Conservation (phyloP, 106 monocot species). For the Dioscorea dumetorum region DNA sequence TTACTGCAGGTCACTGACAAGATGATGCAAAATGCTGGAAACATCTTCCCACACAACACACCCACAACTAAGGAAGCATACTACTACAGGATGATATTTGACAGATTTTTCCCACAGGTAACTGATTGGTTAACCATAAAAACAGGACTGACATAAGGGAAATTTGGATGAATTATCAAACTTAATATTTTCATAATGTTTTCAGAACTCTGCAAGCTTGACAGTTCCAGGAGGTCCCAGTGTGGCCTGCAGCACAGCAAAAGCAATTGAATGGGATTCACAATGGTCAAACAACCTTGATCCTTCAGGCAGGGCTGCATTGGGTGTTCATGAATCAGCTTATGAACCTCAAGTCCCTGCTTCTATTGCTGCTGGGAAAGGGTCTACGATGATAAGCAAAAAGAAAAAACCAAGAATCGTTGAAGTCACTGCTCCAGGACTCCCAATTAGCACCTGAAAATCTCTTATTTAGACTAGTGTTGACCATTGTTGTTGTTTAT, state of each 20-base stretch:
- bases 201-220: slow-evolving; percentile 52
- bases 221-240: slow-evolving; percentile 66
- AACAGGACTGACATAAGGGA: too few relatives aligned
- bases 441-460: slow-evolving; percentile 11
- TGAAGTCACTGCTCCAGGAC: slow-evolving; percentile 7
- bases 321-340: slow-evolving; percentile 6
- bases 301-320: slow-evolving; percentile 10
- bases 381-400: background rate
- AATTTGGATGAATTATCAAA: too few relatives aligned
- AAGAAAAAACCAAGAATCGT: slow-evolving; percentile 23
- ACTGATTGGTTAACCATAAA: too few relatives aligned
- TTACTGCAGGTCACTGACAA: slow-evolving; percentile 39
- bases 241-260: slow-evolving; percentile 70
- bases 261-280: slow-evolving; percentile 62
- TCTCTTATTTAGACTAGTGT: too few relatives aligned
- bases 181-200: background rate
- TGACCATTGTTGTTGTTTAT: too few relatives aligned
- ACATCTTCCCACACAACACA: slow-evolving; percentile 52
- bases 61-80: slow-evolving; percentile 63
- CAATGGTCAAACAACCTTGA: slow-evolving; percentile 24
- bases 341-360: slow-evolving; percentile 10
- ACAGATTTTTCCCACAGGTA: slow-evolving; percentile 57
- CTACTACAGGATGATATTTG: slow-evolving; percentile 56
- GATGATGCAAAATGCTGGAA: slow-evolving; percentile 48
- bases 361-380: slow-evolving; percentile 15